phyloP scores from a whole-genome alignment of 2,329 filamentous ascomycete genomes.

The Apiospora saccharicola region DNA sequence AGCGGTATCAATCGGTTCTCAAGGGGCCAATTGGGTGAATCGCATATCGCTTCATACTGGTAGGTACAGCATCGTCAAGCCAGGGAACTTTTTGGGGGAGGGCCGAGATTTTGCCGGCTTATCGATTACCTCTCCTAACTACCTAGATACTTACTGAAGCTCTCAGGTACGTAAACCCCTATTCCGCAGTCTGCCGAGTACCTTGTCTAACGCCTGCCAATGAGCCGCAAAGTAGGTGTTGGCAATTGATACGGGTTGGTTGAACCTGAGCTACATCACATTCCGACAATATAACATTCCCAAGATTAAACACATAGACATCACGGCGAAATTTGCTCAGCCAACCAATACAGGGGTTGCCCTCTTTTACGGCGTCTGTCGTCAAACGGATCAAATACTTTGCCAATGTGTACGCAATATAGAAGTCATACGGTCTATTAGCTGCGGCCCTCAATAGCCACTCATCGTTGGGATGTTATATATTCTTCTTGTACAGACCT shows the following conservation, averaged over 20 bases:
- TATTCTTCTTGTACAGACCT: conserved; percentile 13
- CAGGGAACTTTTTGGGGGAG: conserved; percentile 16
- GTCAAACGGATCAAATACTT: neutral
- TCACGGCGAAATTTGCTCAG: neutral
- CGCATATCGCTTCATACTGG: neutral
- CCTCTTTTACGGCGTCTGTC: neutral
- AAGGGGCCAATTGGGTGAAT: neutral
- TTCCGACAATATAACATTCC: neutral
- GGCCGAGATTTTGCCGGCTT: conserved; percentile 24
- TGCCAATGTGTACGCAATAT: neutral
- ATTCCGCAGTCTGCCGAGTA: neutral
- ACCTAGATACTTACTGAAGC: too few species aligned
- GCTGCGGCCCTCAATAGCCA: conserved; percentile 9
- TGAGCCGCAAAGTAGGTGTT: too few species aligned
- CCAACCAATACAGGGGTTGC: neutral
- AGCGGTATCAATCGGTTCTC: neutral
- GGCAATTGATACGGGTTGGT: neutral
- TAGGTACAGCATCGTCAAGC: conserved; percentile 13
- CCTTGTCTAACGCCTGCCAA: too few species aligned
- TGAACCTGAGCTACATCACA: neutral
- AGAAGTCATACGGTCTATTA: conserved; percentile 23
- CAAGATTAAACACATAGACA: neutral
- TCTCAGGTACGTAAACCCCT: neutral
- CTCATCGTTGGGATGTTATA: conserved; percentile 20
- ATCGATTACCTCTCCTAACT: conserved; percentile 3